Base-by-base conservation (phyloP, 768 basidiomycete species). In the Lactarius quietus region DNA sequence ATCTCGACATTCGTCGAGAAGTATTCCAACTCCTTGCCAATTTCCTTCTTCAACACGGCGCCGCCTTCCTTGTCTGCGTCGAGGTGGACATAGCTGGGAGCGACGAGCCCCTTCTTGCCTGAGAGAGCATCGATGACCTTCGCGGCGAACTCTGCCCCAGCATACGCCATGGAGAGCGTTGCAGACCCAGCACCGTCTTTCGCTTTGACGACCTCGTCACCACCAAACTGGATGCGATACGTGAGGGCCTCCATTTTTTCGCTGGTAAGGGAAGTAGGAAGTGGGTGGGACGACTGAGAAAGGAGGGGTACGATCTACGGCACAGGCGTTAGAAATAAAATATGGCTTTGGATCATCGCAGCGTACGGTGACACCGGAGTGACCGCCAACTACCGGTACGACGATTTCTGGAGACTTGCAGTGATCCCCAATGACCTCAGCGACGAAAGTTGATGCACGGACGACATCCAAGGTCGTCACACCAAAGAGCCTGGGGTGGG, bases 391-490 rank as follows among this genome's bases (percentile, higher is more conserved):
- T 65, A 98, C 95, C 59, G 96, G 95, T 61, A 98, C 89, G 67
- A 82, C 77, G 70, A 93, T 75, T 4, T 85, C 81, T 39, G 83
- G 74, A 3, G 91, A 80, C 58, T 86, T 76, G n/a, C 82, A 80
- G 18, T 82, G 79, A 72, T 92, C 81, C 20, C 84, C 85, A 67
- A 89, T 74, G 69, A 89, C 81, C 76, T 94, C 93, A 29, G 93
- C 81, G 57, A 95, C 90, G 74, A 99, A 98, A 53, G 95, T 95
- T 17, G 95, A 96, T n/a, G 97, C 87, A 71, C 97, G 95, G 74
- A 98, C 92, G 69, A 96, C 95, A 75, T 99, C 97, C 67, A 98
- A 83, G 45, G 97, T 98, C 58, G 96, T 98, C 59, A 98, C 95
- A 83, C 97, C 96, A 74, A 98, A 98, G 66, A 99, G 76, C 69